Base-by-base conservation (phyloP, 2,329 filamentous ascomycete genomes). In the Diaporthe sp. region DNA sequence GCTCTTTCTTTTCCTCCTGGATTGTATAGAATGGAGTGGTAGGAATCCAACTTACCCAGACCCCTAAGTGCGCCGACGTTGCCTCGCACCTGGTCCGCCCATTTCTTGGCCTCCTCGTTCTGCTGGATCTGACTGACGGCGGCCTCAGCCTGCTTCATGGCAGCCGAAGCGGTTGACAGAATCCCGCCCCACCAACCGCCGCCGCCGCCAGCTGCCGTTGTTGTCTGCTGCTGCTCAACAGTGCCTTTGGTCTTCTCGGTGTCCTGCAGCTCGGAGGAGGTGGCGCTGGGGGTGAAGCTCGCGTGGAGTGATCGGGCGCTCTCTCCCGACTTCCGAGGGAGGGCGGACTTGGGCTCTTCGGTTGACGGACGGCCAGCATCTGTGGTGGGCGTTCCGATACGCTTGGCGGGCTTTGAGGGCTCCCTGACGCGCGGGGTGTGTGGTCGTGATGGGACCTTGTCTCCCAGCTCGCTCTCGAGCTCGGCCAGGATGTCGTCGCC, bases 41-140 rank as follows among this genome's bases (percentile, higher is more conserved):
- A 33, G 33, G 33, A 52, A 17, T 22, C 35, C 38, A 40, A 84
- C 86, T 77, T 89, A 96, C 95, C 93, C 76, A 96, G 87, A 72
- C 92, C 93, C 78, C 90, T 91, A 55, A 98, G 86, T 42, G 92
- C 92, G 58, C 93, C 94, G 66, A 97, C 94, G 81, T 98, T 98
- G 75, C 95, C 96, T 81, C 93, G 93, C 72, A 98, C 94, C 82
- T 98, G 96, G 71, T 98, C 94, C 1, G 96, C 95, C 95, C 96
- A 99, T 83, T 95, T 94, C 86, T 96, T 96, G 69, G 96, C 97
- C 83, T 99, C 97, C 82, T 98, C 95, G 80, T 97, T 98, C 82
- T 97, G 93, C 83, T 98, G 95, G 64, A 99, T 96, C 83, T 98
- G 95, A 82, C 96, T 97, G 77, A 97, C 96, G 0, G 96, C 93